Base-by-base conservation (phyloP, 164 flowering plant genomes). In the Berberis thunbergii region DNA sequence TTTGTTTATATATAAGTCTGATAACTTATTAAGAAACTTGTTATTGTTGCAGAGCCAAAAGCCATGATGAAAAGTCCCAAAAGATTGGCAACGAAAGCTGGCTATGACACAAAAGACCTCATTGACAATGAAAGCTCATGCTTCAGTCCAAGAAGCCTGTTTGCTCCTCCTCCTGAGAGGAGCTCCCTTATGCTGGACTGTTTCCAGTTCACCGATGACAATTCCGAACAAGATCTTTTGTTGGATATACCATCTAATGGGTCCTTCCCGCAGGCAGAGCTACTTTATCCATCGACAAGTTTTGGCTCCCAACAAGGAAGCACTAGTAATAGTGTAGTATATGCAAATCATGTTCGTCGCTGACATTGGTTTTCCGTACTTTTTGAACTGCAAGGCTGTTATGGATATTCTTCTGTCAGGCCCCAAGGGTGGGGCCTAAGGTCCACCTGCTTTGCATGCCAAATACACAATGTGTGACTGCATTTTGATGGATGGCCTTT, bases 221-320 rank as follows among this genome's bases (percentile, higher is more conserved):
- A 67, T 67, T 78, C 79, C 38, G 94, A 86, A 63, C 92, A 88
- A 74, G 97, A 88, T 77, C 69, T 94, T 70, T 89, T 91, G 64
- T 76, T 90, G 55, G 91, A 88, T 58, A 76, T 94, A 52, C 97
- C 92, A 54, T 83, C 87, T 60, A 81, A 82, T 59, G 68, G 84
- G 52, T 82, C 85, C 43, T 88, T 94, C 61, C 85, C 97, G 2
- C 82, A 90, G 71, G 97, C 98, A 60, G 97, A 94, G 75, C 96
- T 90, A 52, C 84, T 93, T 48, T 73, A 70, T 66, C 87, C 85
- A 13, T 46, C 74, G 46, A 52, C 77, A 41, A 78, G 79, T 65
- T 75, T 72, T 58, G 72, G 74, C 48, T 59, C 72, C 43, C 77
- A 74, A 44, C 80, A 72, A 70, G 77, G 84, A 48, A 84, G 87